Base-by-base conservation (phyloP, 106 monocot species). In the Dendrobium catenatum region DNA sequence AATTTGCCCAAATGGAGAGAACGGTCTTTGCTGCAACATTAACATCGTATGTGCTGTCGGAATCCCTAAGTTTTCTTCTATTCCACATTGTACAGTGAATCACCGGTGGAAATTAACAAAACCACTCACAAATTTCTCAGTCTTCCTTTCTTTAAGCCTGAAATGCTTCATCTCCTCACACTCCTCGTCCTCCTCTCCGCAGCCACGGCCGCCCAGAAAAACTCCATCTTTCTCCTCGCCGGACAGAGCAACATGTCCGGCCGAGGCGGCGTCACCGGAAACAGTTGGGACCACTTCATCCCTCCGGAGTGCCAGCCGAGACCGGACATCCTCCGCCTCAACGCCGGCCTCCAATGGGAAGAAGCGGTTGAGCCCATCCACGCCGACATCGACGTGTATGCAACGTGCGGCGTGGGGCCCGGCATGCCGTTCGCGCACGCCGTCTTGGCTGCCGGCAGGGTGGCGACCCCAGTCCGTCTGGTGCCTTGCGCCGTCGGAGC, bases 201-300 rank as follows among this genome's bases (percentile, higher is more conserved):
- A n/a, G 9, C 48, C 70, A 24, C 80, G 55, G 6, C 68, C 22
- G 46, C 61, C 16, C 11, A 19, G 17, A 79, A 79, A 72, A 85
- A 81, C 80, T 83, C 75, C 66, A 79, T 90, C 68, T 90, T 90
- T 83, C 59, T 90, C 26, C 79, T 90, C 9, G 80, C 90, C 27
- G 90, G 90, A 18, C 90, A 90, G 79, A 90, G 90, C 83, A 90
- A 90, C 90, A 90, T 90, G 87, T 47, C 87, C n/a, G 90, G 90
- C 27, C 83, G 90, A 6, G 90, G 87, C 61, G 90, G 90, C 77
- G 88, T 90, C 20, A 13, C 55, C 26, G 43, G 42, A 77, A 20
- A 33, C 41, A 79, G 33, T 18, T 84, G 84, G 84, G 84, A 84
- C 84, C 33, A 22, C 80, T 13, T n/a, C 8, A 64, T 88, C 26